Conservation (phyloP, 345 rosid genomes). For the Populus ilicifolia region DNA sequence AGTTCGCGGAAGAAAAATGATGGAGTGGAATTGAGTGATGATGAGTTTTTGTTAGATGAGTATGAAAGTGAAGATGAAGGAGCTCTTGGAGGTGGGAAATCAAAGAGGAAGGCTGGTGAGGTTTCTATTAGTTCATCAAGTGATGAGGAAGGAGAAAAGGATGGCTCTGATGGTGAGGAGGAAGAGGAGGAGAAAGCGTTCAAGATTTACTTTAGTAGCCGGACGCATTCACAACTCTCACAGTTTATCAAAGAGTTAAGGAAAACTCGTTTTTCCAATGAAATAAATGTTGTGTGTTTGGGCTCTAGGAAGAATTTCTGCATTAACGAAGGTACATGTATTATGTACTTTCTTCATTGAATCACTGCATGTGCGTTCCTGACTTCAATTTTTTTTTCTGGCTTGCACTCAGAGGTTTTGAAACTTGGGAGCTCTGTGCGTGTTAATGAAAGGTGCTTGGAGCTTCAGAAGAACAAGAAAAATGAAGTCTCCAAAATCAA, state of each 20-base stretch:
- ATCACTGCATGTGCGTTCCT: constrained; percentile 7
- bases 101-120: constrained; percentile 53
- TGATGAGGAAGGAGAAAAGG: constrained; percentile 51
- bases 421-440: constrained; percentile 54
- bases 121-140: constrained; percentile 51
- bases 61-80: constrained; percentile 78
- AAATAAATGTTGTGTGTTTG: constrained; percentile 57
- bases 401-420: constrained; percentile 54
- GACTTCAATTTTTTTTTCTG: constrained; percentile 7
- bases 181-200: constrained; percentile 32
- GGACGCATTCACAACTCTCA: constrained; percentile 91
- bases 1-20: constrained; percentile 24
- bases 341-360: constrained; percentile 1
- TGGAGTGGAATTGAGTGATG: constrained; percentile 41
- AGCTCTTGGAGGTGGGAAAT: constrained; percentile 22
- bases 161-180: constrained; percentile 31
- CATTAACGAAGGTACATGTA: constrained; percentile 65
- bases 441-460: constrained; percentile 83
- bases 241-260: constrained; percentile 80
- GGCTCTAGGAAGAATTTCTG: constrained; percentile 88
- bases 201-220: constrained; percentile 81
- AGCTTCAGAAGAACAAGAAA: constrained; percentile 69
- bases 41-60: constrained; percentile 73
- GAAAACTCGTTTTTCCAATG: constrained; percentile 56
- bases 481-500: constrained; percentile 53